Base-by-base conservation (phyloP, 139 green algal genomes). In the Dunaliella primolecta region DNA sequence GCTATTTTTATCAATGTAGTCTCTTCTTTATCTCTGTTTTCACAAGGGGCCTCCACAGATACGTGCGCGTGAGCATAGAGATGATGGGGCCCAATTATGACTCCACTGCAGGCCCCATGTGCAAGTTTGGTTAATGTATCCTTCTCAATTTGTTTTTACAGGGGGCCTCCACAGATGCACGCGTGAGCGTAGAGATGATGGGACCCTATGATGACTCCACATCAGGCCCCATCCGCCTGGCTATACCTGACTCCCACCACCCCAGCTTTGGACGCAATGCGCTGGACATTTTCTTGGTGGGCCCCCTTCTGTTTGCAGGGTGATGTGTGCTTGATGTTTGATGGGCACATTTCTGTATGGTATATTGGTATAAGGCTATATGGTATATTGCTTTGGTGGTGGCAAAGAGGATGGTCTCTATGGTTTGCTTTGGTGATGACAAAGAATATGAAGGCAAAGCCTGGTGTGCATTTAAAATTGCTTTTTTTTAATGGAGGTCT, bases 101-200 rank as follows among this genome's bases (percentile, higher is more conserved):
- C 57, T 56, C 84, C 11, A 82, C 76, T 30, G 88, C 78, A 0
- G 90, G 88, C 23, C 87, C 91, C 79, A 37, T 91, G 30, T 84
- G 89, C 33, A n/a, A n/a, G n/a, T n/a, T n/a, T n/a, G n/a, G n/a
- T n/a, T n/a, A n/a, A n/a, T n/a, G n/a, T n/a, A n/a, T n/a, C n/a
- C n/a, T n/a, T n/a, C n/a, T n/a, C n/a, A n/a, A n/a, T n/a, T n/a
- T n/a, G n/a, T n/a, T n/a, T n/a, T n/a, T 37, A n/a, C 86, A 91
- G 83, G 93, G 87, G 0, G 87, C 90, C 0, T 89, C 83, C 81
- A 94, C 92, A 35, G 90, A 91, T 57, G 87, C 92, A 20, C 87
- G 90, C 1, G 90, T 94, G 11, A 92, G 91, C 33, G 23, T 96
- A 29, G 91, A 95, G 86, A 86, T 95, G 83, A 90, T 85, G 70